Conservation (phyloP, 805 yeast species). For the Lipomyces sp. region DNA sequence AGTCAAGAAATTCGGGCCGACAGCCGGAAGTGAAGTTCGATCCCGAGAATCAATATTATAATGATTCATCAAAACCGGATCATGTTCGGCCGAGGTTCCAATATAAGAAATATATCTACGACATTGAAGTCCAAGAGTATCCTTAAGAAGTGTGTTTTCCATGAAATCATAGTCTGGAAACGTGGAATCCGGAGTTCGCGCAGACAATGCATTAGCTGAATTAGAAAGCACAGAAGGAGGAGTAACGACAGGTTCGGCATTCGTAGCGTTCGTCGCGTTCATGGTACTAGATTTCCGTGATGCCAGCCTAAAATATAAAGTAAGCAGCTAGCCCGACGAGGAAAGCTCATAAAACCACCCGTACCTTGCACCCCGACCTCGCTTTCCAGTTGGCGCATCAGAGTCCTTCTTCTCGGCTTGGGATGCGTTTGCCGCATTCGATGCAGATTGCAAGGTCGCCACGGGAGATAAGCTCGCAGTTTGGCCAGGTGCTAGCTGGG, state of each 20-base stretch:
- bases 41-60: conserved; percentile 30
- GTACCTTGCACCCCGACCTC: no score
- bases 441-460: no score
- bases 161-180: conserved; percentile 34
- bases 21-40: conserved; percentile 24
- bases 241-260: not conserved
- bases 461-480: no score
- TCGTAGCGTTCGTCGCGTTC: not conserved
- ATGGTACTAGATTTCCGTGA: no score
- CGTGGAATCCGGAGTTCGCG: conserved; percentile 27
- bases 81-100: conserved; percentile 33
- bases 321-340: no score
- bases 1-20: conserved; percentile 21
- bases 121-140: conserved; percentile 34
- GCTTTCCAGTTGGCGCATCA: no score
- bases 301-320: no score
- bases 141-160: conserved; percentile 30
- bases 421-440: no score
- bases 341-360: no score
- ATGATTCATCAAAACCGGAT: conserved; percentile 32
- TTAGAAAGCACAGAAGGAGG: not conserved
- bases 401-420: no score
- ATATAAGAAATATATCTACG: conserved; percentile 32
- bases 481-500: no score
- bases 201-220: conserved; percentile 1